Base-by-base conservation (phyloP, 1,139 yeast genomes). In the Candida sanyaensis region DNA sequence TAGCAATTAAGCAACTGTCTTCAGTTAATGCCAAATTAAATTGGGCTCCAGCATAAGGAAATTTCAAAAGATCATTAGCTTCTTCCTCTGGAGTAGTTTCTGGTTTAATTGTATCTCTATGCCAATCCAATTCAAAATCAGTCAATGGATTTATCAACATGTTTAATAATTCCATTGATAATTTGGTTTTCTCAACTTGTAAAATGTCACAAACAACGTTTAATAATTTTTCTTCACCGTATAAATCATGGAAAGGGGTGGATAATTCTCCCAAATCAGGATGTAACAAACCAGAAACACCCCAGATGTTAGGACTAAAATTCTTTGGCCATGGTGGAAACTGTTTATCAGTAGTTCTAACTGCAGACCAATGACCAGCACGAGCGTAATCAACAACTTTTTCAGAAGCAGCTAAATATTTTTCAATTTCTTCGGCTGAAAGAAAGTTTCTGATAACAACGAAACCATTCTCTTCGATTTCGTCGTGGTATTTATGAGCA, bases 271-370 rank as follows among this genome's bases (percentile, higher is more conserved):
- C 70, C 53, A 78, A 63, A 45, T 73, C 78, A 0, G 84, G 84
- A 54, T 79, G 77, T 58, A 80, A 65, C 45, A 80, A 65, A 1
- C 81, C 81, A 10, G 77, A 64, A 12, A 80, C 66, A 1, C 84
- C 84, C 84, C 84, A 80, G 50, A 80, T 79, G 52, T 80, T 83
- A 3, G 83, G 82, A 50, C 74, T 72, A 55, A 74, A 77, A 54
- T 77, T 76, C 53, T 68, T 65, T 11, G 83, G 83, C 84, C 84
- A 80, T 23, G 84, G 84, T 4, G 84, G 84, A 56, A 80, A 80
- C 57, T 79, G 84, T 53, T 80, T 80, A 5, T 83, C 83, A 44
- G 78, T 62, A 4, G 83, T 78, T 56, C 84, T 68, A 11, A 79
- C 82, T 41, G 73, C 68, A 12, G 76, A 68, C 84, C 84, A 80